Evolutionary conservation across 75 land plant species (phyloP), one percentile per base, ranked within the genome.

Genomic region (Sequoia sempervirens): DNA sequence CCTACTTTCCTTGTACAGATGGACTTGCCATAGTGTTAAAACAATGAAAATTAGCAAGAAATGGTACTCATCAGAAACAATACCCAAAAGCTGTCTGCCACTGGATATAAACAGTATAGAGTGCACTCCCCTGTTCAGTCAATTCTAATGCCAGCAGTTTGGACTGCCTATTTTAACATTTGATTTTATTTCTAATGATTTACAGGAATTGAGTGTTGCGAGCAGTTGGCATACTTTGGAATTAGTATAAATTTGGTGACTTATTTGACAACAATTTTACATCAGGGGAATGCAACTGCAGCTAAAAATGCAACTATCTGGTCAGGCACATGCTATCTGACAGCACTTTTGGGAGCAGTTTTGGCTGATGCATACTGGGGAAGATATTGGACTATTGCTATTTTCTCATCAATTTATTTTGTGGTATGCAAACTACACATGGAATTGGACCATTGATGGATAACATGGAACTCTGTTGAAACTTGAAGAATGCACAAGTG

Each of bases 351-450:
- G 79, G 99, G 98, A 50, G 99, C 99, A 18, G 79, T 97, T 83
- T 70, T 97, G 81, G 96, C 98, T 14, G 99, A 97, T 89, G 90
- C 99, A 54, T 95, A 91, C 68, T 92, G 94, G 91, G 99, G 99
- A 82, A 89, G 96, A 85, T 97, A 93, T 82, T 91, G 92, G 96
- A 96, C 99, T 13, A 93, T 93, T 83, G 90, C 93, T 46, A 85
- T 87, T 68, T 95, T 93, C 84, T 92, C 94, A 73, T 83, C 87
- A 23, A 90, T 95, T 37, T 97, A 94, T 83, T 90, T 97, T 86
- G 75, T 92, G 75, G 99, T 96, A 89, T 86, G 89, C 74, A 64
- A 64, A 64, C 23, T 20, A 6, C 1, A 18, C 23, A 5, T 26
- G 68, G 18, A 64, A 26, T 64, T 26, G 30, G 68, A 64, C 20